phyloP scores from a whole-genome alignment of 306 rosid species.

The Quercus alba region DNA sequence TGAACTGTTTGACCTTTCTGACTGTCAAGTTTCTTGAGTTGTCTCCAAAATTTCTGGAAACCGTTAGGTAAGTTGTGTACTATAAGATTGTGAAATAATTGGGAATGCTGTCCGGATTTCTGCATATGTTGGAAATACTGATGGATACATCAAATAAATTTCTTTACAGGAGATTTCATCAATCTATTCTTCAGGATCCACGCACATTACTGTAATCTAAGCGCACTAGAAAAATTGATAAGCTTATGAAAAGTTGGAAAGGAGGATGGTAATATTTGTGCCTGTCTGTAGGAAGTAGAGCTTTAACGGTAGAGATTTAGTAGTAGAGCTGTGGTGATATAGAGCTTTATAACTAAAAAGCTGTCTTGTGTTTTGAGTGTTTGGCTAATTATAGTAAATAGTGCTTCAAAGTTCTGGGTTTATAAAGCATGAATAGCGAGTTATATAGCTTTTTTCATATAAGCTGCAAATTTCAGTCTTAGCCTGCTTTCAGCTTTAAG shows the following conservation, averaged over 20 bases:
- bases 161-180: not conserved
- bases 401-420: too few species aligned
- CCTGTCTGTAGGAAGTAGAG: too few species aligned
- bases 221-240: not conserved
- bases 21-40: not conserved
- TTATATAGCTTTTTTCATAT: too few species aligned
- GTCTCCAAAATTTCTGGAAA: constrained; percentile 1
- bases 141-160: not conserved
- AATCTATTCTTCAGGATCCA: not conserved
- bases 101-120: not conserved
- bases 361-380: too few species aligned
- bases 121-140: not conserved
- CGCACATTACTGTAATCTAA: not conserved
- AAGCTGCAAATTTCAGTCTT: too few species aligned
- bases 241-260: not conserved
- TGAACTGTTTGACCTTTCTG: not conserved
- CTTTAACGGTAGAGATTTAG: too few species aligned
- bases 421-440: too few species aligned
- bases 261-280: not conserved
- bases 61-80: not conserved
- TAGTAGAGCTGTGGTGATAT: too few species aligned
- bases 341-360: too few species aligned
- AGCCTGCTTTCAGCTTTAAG: too few species aligned
- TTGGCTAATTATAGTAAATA: too few species aligned
- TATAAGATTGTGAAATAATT: not conserved